Evolutionary conservation across 495 filamentous ascomycete genomes (phyloP).

Genomic region (Neurospora hispaniola): DNA sequence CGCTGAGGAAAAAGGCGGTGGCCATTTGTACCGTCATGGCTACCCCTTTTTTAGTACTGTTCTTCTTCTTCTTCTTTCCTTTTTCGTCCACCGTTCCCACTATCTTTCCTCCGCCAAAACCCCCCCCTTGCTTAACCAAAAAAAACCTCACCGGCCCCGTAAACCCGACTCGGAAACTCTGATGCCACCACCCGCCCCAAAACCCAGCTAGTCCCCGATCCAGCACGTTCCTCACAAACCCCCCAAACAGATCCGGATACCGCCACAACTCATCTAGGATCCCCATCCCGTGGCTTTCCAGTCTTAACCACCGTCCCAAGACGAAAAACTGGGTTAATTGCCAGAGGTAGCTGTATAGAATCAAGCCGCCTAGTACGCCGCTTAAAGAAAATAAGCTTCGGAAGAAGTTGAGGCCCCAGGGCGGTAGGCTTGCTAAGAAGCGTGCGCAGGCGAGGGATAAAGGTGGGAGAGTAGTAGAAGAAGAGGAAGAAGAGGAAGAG

Average conservation of each 20-base stretch:
- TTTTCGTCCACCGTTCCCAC: too few species aligned
- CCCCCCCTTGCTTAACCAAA: slow-evolving; percentile 7
- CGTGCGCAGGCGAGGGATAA: slow-evolving; percentile 40
- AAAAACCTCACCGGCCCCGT: slow-evolving; percentile 43
- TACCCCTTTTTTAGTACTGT: background rate
- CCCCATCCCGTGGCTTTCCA: background rate
- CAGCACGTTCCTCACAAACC: slow-evolving; percentile 36
- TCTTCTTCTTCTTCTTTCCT: too few species aligned
- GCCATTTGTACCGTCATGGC: too few species aligned
- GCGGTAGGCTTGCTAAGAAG: slow-evolving; percentile 31
- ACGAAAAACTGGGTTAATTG: slow-evolving; percentile 40
- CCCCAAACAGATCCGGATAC: slow-evolving; percentile 55
- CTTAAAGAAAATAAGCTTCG: too few species aligned
- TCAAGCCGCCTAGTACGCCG: background rate
- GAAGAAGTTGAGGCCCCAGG: background rate
- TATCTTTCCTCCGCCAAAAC: too few species aligned
- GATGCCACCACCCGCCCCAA: slow-evolving; percentile 86
- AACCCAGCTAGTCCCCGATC: slow-evolving; percentile 61
- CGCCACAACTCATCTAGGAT: slow-evolving; percentile 42
- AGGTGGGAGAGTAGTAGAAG: too few species aligned
- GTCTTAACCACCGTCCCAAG: slow-evolving; percentile 36
- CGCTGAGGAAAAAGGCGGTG: too few species aligned
- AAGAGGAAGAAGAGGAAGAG: slow-evolving; percentile 27
- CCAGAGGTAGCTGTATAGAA: slow-evolving; percentile 37
- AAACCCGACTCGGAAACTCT: slow-evolving; percentile 70